Evolutionary conservation across 495 filamentous ascomycete species (phyloP).

Genomic region (Neurospora sp.): DNA sequence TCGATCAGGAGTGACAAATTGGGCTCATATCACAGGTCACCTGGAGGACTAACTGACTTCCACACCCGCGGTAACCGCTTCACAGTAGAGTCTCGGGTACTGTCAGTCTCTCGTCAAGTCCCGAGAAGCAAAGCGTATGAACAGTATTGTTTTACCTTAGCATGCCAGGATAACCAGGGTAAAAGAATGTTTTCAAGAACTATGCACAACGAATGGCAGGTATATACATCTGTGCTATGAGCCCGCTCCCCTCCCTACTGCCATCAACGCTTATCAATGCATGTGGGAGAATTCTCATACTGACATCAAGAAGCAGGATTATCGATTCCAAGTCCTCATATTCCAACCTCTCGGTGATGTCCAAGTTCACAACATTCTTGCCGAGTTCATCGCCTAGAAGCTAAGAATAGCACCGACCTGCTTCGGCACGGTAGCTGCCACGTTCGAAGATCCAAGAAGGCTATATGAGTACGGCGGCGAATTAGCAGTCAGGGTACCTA

Average conservation of each 20-base stretch:
- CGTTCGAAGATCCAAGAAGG: constrained; percentile 31
- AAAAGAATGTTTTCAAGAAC: background rate
- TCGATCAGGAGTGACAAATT: background rate
- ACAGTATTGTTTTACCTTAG: background rate
- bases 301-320: background rate
- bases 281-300: background rate
- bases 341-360: background rate
- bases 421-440: constrained; percentile 34
- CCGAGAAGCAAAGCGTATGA: background rate
- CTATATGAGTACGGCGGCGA: constrained; percentile 43
- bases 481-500: constrained; percentile 32
- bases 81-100: background rate
- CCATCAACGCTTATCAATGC: background rate
- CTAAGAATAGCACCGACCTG: constrained; percentile 46
- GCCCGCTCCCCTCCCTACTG: background rate
- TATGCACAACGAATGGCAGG: background rate
- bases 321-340: background rate
- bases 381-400: constrained; percentile 22
- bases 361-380: background rate
- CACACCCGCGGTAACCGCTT: background rate
- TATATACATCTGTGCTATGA: background rate
- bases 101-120: background rate
- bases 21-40: background rate
- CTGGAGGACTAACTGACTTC: background rate
- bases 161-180: background rate